These are phyloP conservation scores for Gryganskiella cystojenkinii DNA, from an alignment of 192 early-diverging fungal species.

Conservation along the genomic window DNA sequence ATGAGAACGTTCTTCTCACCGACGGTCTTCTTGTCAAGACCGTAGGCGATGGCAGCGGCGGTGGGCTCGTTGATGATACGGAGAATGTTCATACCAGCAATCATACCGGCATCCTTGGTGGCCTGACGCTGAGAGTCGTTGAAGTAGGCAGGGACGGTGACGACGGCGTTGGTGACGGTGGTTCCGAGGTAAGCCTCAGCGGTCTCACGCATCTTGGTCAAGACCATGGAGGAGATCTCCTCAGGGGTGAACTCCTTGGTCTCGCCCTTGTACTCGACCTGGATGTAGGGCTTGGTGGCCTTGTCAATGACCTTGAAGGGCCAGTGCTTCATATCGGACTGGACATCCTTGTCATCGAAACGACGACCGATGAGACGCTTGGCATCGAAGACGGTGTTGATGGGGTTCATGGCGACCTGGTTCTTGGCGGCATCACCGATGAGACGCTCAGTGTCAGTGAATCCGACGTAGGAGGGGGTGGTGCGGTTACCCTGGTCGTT, in stretches of 20 bases:
- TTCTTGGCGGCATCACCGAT: constrained; percentile 99
- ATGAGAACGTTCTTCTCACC: constrained; percentile 96
- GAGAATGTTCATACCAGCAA: constrained; percentile 96
- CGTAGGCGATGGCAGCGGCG: constrained; percentile 99
- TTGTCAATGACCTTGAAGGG: constrained; percentile 95
- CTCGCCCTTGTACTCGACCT: constrained; percentile 97
- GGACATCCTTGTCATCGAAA: constrained; percentile 92
- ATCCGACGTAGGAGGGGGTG: constrained; percentile 96
- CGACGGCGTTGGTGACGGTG: constrained; percentile 89
- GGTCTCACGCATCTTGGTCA: constrained; percentile 98
- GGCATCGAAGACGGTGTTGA: constrained; percentile 99
- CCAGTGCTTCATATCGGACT: constrained; percentile 99
- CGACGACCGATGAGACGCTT: constrained; percentile 98
- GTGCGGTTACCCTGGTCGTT: constrained; percentile 99
- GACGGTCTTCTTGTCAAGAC: constrained; percentile 93
- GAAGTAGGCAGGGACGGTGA: constrained; percentile 99
- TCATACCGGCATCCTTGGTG: constrained; percentile 99
- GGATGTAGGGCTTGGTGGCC: constrained; percentile 88
- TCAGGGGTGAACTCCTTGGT: constrained; percentile 96
- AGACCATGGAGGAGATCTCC: constrained; percentile 98
- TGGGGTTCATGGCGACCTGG: constrained; percentile 98
- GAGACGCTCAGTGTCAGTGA: constrained; percentile 97
- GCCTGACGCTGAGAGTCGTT: constrained; percentile 99
- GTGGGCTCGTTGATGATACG: constrained; percentile 99
- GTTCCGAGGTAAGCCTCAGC: constrained; percentile 92